Conservation (phyloP, 2,329 filamentous ascomycete genomes). For the Allantophomopsis lycopodina region DNA sequence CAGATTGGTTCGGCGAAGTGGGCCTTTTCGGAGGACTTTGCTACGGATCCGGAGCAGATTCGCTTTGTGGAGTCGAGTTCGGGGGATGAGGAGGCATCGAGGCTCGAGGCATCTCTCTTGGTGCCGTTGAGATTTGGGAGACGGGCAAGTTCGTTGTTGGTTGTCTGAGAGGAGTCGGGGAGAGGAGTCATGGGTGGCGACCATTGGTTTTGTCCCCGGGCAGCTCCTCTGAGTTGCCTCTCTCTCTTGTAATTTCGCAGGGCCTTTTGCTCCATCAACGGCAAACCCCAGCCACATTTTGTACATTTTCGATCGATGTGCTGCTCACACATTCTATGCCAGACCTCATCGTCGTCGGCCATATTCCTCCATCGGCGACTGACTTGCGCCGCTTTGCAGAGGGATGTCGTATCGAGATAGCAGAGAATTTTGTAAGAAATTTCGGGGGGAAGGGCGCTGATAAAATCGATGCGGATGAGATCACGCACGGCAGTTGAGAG, state of each 20-base stretch:
- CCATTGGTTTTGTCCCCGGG: constrained; percentile 38
- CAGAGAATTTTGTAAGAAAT: constrained; percentile 88
- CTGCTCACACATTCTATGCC: constrained; percentile 97
- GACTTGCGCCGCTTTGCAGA: constrained; percentile 93
- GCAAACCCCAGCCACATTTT: constrained; percentile 91
- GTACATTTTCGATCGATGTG: constrained; percentile 89
- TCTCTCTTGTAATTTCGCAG: constrained; percentile 78
- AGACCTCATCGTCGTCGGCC: constrained; percentile 95
- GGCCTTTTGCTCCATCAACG: constrained; percentile 76
- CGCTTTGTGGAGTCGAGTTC: constrained; percentile 9
- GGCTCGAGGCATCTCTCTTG: constrained; percentile 12
- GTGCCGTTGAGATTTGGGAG: constrained; percentile 5
- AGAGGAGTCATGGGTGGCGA: constrained; percentile 33
- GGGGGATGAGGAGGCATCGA: constrained; percentile 1
- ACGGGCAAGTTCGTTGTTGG: neutral
- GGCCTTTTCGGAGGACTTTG: constrained; percentile 6
- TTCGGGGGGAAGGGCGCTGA: constrained; percentile 77
- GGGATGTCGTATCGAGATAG: constrained; percentile 81
- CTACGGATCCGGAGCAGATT: constrained; percentile 5
- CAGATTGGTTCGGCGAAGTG: constrained; percentile 20
- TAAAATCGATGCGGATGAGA: constrained; percentile 94
- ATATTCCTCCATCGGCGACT: constrained; percentile 76
- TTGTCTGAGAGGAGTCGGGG: constrained; percentile 17
- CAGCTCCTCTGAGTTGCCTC: constrained; percentile 56
- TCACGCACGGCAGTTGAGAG: constrained; percentile 85